Base-by-base conservation (phyloP, 2,329 filamentous ascomycete genomes). In the Colletotrichum scovillei region DNA sequence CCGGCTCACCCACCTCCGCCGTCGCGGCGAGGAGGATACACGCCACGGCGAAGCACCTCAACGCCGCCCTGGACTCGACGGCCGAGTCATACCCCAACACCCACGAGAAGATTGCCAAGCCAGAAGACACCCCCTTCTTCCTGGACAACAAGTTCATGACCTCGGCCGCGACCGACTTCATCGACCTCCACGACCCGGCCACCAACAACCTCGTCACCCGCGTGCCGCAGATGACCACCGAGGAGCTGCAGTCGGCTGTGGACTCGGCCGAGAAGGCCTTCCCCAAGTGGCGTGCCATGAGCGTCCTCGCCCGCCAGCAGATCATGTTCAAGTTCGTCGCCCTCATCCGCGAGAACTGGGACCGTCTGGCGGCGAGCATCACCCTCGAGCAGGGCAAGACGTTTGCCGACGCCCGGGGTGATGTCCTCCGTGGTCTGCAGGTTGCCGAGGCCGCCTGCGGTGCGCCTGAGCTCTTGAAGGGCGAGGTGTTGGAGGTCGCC, bases 371-470 rank as follows among this genome's bases (percentile, higher is more conserved):
- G 19, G 94, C 94, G 14, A 95, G 92, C 85, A 97, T 97, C 82
- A 95, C 93, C 7, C 88, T 96, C 69, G 94, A 97, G 86, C 94
- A 97, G 86, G 94, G 94, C 82, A 97, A 97, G 89, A 97, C 94
- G 0, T 92, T 96, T 82, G 92, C 92, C 66, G 94, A 97, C 82
- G 94, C 94, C 46, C 92, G 88, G 82, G 94, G 94, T 57, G 94
- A 97, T 81, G 94, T 97, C 26, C 88, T 96, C 63, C 89, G 94
- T 77, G 94, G 94, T 59, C 87, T 97, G 73, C 94, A 97, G 86
- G 94, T 97, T 30, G 94, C 94, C 3, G 94, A 97, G 87, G 93
- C 93, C 7, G 92, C 94, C 26, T 94, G 94, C 80, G 93, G 89
- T 62, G 95, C 95, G 67, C 93, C 94, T 0, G 94, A 94, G 78